phyloP scores from a whole-genome alignment of 2,329 filamentous ascomycete genomes.

The Immersiporthe knoxdaviesiana region DNA sequence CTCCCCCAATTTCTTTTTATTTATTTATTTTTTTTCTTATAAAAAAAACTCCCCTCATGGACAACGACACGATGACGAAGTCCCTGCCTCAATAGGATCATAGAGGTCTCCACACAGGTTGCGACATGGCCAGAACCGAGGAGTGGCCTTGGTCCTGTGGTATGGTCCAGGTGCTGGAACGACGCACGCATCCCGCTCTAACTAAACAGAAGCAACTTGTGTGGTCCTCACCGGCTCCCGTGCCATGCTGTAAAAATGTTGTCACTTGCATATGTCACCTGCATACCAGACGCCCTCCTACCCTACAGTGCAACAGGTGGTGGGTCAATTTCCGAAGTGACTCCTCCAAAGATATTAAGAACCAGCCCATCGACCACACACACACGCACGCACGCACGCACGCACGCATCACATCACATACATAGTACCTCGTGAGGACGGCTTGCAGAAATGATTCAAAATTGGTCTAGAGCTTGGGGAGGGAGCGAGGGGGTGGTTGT shows the following conservation, averaged over 20 bases:
- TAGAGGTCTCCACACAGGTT: constrained; percentile 8
- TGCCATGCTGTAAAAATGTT: constrained; percentile 2
- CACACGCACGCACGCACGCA: background rate
- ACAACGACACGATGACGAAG: background rate
- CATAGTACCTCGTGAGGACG: background rate
- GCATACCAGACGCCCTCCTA: constrained; percentile 13
- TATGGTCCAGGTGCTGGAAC: constrained; percentile 3
- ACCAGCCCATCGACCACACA: constrained; percentile 6
- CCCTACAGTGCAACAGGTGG: background rate
- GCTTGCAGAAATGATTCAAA: background rate
- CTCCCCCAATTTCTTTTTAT: too few relatives aligned
- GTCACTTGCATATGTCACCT: constrained; percentile 16
- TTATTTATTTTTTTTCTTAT: too few relatives aligned
- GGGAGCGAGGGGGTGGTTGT: background rate
- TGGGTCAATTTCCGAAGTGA: constrained; percentile 10
- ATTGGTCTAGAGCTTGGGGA: background rate
- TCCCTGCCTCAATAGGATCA: constrained; percentile 1
- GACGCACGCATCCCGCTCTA: constrained; percentile 25
- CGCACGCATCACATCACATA: background rate
- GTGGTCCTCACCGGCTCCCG: constrained; percentile 10
- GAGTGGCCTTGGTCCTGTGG: background rate
- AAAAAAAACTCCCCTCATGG: background rate
- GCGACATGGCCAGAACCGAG: constrained; percentile 2
- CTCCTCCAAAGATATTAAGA: constrained; percentile 6
- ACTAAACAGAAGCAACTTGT: constrained; percentile 13